phyloP scores from a whole-genome alignment of 2,329 filamentous ascomycete species.

The Diplocarpon rosae region DNA sequence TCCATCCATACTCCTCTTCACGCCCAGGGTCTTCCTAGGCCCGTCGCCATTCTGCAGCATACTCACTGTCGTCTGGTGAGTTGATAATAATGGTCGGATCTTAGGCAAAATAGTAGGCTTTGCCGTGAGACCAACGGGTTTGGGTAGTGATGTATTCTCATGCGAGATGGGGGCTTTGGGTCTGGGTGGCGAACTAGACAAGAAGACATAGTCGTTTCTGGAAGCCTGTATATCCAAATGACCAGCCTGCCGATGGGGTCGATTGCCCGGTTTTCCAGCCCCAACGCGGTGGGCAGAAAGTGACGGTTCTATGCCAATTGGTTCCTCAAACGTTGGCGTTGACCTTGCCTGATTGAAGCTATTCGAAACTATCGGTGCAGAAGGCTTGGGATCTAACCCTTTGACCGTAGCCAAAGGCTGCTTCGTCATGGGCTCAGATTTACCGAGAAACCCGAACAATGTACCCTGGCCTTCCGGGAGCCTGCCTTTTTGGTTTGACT shows the following conservation, averaged over 20 bases:
- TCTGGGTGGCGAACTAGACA: conserved; percentile 25
- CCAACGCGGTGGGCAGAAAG: conserved; percentile 20
- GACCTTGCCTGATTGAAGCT: conserved; percentile 8
- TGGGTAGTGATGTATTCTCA: conserved; percentile 7
- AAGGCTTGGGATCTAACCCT: neutral
- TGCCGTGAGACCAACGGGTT: conserved; percentile 6
- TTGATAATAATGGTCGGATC: conserved; percentile 18
- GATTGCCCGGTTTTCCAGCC: conserved; percentile 7
- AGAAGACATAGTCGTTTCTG: conserved; percentile 22
- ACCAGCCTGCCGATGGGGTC: conserved; percentile 14
- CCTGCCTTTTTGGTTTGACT: conserved; percentile 8
- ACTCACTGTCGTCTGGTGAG: conserved; percentile 21
- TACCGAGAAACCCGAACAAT: conserved; percentile 21
- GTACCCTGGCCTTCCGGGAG: conserved; percentile 18
- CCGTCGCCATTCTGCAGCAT: conserved; percentile 10
- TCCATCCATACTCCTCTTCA: conserved; percentile 36
- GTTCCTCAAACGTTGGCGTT: neutral
- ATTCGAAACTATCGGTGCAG: neutral
- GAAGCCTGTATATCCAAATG: conserved; percentile 6
- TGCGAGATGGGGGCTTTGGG: conserved; percentile 3
- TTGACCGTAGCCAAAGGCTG: neutral
- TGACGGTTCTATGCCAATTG: conserved; percentile 12
- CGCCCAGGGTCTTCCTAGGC: conserved; percentile 37
- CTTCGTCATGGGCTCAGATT: conserved; percentile 9
- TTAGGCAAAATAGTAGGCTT: conserved; percentile 18